Base-by-base conservation (phyloP, 2,329 filamentous ascomycete species). In the Incumbomyces lentus region DNA sequence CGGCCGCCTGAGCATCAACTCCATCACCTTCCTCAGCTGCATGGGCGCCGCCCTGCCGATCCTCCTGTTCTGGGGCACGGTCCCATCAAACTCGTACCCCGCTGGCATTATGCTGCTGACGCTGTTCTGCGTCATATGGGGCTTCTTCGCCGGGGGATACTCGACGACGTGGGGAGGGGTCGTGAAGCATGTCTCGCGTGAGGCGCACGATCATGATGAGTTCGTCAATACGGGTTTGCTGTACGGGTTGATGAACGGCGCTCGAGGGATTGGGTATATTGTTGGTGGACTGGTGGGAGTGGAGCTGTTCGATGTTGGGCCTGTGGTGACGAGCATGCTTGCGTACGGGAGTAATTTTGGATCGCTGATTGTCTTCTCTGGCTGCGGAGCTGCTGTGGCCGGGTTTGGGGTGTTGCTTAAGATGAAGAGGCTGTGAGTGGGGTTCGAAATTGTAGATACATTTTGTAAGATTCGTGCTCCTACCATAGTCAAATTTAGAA, bases 181-280 rank as follows among this genome's bases (percentile, higher is more conserved):
- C 14, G 44, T 48, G 2, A 36, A 37, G n/a, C 30, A 48, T 18
- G 36, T 48, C 13, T 26, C 16, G 13, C 14, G 22, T 3, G 43
- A 46, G 18, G 43, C 43, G 3, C 16, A 31, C 11, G 19, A 44
- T n/a, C 32, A 31, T 16, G 33, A 38, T 8, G 39, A 48, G 33
- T 26, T 33, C 30, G 32, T 62, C 18, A 59, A 62, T n/a, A 62
- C 60, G 6, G 59, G 60, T 2, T 46, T 61, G 37, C 53, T 64
- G 2, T 61, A 64, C 54, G 61, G 60, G 10, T 49, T 64, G n/a
- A 47, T 64, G 40, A 61, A 60, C 26, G 60, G 60, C 13, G 61
- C 60, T 1, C 49, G 61, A 39, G 61, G 61, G 2, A 56, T 63
- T 43, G 61, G 60, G 5, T 62, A 62, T 55, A 60, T 62, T 31